A percentile compares a stretch with the other conserved stretches of the same genome.
phyloP scores from a whole-genome alignment of 2,329 filamentous ascomycete genomes.

The Sarocladiaceae sp. region DNA sequence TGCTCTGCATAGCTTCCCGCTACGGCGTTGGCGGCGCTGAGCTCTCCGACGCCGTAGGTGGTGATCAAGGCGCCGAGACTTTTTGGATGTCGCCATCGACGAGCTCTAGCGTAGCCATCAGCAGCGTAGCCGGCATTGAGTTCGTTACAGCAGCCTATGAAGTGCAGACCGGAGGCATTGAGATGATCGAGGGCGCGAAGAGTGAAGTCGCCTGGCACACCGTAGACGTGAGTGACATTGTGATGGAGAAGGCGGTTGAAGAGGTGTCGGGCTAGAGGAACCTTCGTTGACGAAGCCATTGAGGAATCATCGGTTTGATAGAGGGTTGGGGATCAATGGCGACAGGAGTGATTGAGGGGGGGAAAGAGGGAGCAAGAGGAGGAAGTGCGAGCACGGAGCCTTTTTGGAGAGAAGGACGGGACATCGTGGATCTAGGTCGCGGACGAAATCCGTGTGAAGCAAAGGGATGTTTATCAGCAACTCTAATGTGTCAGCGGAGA shows the following conservation, averaged over 20 bases:
- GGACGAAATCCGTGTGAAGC: too few species aligned
- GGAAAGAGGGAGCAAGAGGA: not conserved
- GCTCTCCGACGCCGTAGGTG: constrained; percentile 53
- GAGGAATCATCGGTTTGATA: not conserved
- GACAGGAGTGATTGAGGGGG: not conserved
- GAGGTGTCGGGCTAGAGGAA: constrained; percentile 36
- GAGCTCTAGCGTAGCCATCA: constrained; percentile 51
- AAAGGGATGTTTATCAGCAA: too few species aligned
- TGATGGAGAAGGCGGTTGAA: constrained; percentile 53
- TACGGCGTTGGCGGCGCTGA: constrained; percentile 52
- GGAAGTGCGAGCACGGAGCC: not conserved
- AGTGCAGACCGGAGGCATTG: constrained; percentile 28
- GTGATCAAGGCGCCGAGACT: constrained; percentile 45
- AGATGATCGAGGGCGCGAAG: constrained; percentile 31
- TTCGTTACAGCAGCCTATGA: constrained; percentile 51
- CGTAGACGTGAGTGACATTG: constrained; percentile 50
- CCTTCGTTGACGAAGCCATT: constrained; percentile 7
- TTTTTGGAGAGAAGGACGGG: not conserved
- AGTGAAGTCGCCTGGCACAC: constrained; percentile 39
- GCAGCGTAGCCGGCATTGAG: constrained; percentile 52
- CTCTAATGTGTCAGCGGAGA: too few species aligned
- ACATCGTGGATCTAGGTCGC: constrained; percentile 5
- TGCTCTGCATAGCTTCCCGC: constrained; percentile 52
- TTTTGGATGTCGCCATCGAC: constrained; percentile 16
- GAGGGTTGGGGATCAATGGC: not conserved